Percentiles rank a stretch among this genome's conserved stretches.
Evolutionary conservation across 768 basidiomycete genomes (phyloP).

Genomic region (Leccinum longicurvipes): DNA sequence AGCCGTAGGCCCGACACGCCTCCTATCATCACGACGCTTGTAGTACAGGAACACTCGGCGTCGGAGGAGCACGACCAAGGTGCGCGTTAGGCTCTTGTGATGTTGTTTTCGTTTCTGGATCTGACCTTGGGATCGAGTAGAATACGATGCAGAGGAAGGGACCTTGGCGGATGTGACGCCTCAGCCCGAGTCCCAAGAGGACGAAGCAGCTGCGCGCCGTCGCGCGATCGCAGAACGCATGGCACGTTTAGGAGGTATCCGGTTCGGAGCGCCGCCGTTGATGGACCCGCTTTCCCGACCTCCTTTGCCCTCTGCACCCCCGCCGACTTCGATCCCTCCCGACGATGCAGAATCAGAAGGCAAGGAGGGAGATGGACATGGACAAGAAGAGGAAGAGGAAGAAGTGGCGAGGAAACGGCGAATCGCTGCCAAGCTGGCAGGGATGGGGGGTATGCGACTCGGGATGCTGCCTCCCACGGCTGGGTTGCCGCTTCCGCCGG

Average conservation of each 20-base stretch:
- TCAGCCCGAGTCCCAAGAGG: conserved; percentile 29
- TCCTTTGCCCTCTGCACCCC: conserved; percentile 36
- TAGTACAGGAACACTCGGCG: conserved; percentile 5
- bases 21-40: conserved; percentile 23
- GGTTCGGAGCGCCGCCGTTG: conserved; percentile 66
- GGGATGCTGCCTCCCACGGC: conserved; percentile 46
- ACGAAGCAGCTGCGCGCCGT: conserved; percentile 51
- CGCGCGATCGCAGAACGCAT: conserved; percentile 89
- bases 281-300: conserved; percentile 36
- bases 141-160: conserved; percentile 19
- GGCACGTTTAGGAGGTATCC: conserved; percentile 87
- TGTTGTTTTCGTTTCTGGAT: neutral
- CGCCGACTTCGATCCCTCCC: conserved; percentile 32
- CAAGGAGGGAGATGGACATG: conserved; percentile 19
- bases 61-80: conserved; percentile 7
- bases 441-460: conserved; percentile 55
- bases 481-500: conserved; percentile 12
- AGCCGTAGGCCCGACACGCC: conserved; percentile 19
- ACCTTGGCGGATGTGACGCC: conserved; percentile 1
- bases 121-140: neutral
- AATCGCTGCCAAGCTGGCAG: conserved; percentile 53
- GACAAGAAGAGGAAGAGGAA: conserved; percentile 53
- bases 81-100: neutral
- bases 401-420: conserved; percentile 53
- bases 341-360: conserved; percentile 22